Percentiles rank a stretch among this genome's conserved stretches.
These are phyloP conservation scores for Wickerhamiella kurtzmanii DNA, from an alignment of 805 yeast genomes.

Conservation along the genomic window DNA sequence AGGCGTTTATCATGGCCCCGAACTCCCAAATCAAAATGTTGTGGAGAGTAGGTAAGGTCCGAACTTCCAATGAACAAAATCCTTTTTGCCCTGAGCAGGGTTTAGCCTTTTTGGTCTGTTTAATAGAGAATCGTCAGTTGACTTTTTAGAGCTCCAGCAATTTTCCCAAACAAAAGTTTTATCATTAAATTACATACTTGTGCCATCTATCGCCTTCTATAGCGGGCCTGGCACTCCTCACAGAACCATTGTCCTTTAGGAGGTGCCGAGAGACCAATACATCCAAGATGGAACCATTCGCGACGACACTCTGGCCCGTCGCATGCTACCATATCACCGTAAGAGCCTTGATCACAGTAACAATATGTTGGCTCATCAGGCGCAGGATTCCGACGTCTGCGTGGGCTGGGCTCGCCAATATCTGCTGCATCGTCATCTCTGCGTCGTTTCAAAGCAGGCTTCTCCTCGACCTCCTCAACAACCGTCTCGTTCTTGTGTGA, in stretches of 20 bases:
- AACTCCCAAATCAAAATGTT: too few relatives aligned
- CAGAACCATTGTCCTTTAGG: conserved; percentile 84
- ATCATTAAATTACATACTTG: too few relatives aligned
- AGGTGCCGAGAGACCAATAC: conserved; percentile 72
- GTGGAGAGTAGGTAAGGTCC: too few relatives aligned
- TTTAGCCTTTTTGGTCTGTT: too few relatives aligned
- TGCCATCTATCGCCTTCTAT: conserved; percentile 12
- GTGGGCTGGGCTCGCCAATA: conserved; percentile 16
- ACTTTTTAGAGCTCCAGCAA: too few relatives aligned
- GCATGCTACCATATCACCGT: conserved; percentile 98
- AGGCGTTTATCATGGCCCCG: too few relatives aligned
- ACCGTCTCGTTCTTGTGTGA: background rate
- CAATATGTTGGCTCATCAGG: conserved; percentile 73
- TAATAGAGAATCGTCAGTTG: too few relatives aligned
- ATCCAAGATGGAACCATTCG: conserved; percentile 94
- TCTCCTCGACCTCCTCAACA: background rate
- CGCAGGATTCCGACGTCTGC: conserved; percentile 17
- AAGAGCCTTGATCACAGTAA: conserved; percentile 92
- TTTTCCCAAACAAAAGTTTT: too few relatives aligned
- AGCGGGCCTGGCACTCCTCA: conserved; percentile 38
- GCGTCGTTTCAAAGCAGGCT: conserved; percentile 1
- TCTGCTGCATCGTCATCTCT: conserved; percentile 7
- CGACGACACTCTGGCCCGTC: conserved; percentile 85
- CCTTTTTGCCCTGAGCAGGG: too few relatives aligned
- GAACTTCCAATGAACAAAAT: too few relatives aligned